A percentile compares a stretch with the other conserved stretches of the same genome.
phyloP scores from a whole-genome alignment of 2,329 filamentous ascomycete species.

The Fusarium goolgardi region DNA sequence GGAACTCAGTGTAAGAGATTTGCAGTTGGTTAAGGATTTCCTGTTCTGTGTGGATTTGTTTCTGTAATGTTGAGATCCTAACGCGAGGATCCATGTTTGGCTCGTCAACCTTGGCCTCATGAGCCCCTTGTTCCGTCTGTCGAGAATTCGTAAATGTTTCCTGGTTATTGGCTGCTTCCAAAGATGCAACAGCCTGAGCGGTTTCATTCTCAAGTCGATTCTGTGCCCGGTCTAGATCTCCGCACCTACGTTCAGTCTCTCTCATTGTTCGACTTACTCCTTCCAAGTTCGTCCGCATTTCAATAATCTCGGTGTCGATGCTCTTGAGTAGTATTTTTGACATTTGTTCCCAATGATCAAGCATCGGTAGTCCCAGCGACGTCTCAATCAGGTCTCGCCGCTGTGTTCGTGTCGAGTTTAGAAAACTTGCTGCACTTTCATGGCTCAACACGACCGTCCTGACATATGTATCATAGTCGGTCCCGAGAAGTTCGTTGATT shows the following conservation, averaged over 20 bases:
- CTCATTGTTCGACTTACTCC: neutral
- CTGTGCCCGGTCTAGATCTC: neutral
- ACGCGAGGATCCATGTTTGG: neutral
- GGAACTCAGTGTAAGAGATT: neutral
- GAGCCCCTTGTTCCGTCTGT: neutral
- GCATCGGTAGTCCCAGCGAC: slow-evolving; percentile 34
- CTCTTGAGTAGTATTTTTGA: slow-evolving; percentile 22
- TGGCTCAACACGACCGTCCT: slow-evolving; percentile 36
- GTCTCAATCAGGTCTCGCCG: slow-evolving; percentile 31
- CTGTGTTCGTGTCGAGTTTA: slow-evolving; percentile 25
- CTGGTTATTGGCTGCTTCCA: slow-evolving; percentile 2
- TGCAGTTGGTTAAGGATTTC: slow-evolving; percentile 11
- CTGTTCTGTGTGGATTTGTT: neutral
- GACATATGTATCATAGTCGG: slow-evolving; percentile 32
- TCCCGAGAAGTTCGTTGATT: slow-evolving; percentile 38
- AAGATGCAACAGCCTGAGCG: neutral
- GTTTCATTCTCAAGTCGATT: slow-evolving; percentile 10
- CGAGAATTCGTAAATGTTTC: too few species aligned
- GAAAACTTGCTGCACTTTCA: slow-evolving; percentile 37
- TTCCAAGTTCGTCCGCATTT: neutral
- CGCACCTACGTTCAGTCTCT: neutral
- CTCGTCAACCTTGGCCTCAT: neutral
- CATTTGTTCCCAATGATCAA: slow-evolving; percentile 23
- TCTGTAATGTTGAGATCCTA: slow-evolving; percentile 9
- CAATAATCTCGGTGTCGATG: neutral